These are phyloP conservation scores for Solanum corneliomulleri DNA, from an alignment of 257 asterid species.

Conservation along the genomic window DNA sequence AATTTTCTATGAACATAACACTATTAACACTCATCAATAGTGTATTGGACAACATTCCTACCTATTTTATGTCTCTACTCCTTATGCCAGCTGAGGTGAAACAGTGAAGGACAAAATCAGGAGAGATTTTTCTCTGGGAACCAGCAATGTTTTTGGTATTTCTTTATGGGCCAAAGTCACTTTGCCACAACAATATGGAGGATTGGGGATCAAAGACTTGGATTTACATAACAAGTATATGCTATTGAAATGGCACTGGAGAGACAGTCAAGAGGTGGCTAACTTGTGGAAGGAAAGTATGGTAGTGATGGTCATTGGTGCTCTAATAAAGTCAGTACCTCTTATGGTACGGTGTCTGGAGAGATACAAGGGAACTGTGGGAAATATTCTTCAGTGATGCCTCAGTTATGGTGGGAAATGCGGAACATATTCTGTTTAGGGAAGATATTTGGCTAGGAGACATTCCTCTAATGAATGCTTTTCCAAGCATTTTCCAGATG, in stretches of 20 bases:
- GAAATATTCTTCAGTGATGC: neutral
- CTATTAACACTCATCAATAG: neutral
- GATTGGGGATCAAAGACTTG: neutral
- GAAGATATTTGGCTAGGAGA: neutral
- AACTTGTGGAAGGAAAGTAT: neutral
- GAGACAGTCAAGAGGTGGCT: neutral
- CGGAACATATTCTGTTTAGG: neutral
- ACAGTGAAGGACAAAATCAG: neutral
- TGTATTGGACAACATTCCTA: neutral
- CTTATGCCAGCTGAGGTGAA: neutral
- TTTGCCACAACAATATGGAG: neutral
- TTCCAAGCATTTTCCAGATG: neutral
- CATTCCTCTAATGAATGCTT: neutral
- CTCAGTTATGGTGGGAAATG: neutral
- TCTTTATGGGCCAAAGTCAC: neutral
- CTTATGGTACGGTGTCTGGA: neutral
- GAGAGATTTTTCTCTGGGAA: neutral
- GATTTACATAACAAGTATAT: neutral
- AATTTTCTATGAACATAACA: neutral
- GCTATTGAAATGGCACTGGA: neutral
- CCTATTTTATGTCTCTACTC: neutral
- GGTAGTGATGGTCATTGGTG: neutral
- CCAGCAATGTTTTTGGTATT: too few species aligned
- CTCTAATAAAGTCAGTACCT: neutral
- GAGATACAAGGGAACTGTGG: neutral